Percentiles rank a stretch among this genome's conserved stretches.
Evolutionary conservation across 768 basidiomycete species (phyloP).

Genomic region (Termitomyces heimii): DNA sequence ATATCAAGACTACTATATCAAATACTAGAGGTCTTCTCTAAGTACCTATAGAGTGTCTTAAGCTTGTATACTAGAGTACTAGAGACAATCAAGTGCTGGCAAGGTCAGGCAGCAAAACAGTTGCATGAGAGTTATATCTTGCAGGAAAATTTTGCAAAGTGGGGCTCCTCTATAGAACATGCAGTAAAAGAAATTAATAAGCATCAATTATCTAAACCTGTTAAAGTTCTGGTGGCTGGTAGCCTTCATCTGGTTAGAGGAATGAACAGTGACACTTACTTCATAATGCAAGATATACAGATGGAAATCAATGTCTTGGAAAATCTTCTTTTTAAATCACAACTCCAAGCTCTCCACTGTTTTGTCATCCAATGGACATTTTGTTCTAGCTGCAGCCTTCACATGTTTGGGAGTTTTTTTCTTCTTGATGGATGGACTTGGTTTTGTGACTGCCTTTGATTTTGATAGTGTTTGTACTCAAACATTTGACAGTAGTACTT

Average conservation of each 20-base stretch:
- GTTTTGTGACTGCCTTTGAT: neutral
- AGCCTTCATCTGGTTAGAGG: slow-evolving; percentile 94
- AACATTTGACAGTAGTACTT: neutral
- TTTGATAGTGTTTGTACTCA: neutral
- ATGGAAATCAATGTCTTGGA: slow-evolving; percentile 41
- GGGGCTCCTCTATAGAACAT: slow-evolving; percentile 88
- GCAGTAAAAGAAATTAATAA: slow-evolving; percentile 64
- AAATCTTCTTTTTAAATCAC: slow-evolving; percentile 35
- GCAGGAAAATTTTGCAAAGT: too few species aligned
- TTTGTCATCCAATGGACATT: slow-evolving; percentile 15
- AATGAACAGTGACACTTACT: slow-evolving; percentile 41
- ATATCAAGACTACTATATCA: too few species aligned
- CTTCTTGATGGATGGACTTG: neutral
- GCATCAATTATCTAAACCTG: slow-evolving; percentile 23
- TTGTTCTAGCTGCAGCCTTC: slow-evolving; percentile 12
- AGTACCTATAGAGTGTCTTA: too few species aligned
- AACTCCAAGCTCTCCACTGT: slow-evolving; percentile 36
- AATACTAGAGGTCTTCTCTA: too few species aligned
- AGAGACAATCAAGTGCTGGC: too few species aligned
- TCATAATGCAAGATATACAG: slow-evolving; percentile 60
- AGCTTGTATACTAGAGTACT: too few species aligned
- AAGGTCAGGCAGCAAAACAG: too few species aligned
- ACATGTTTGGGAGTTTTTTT: neutral
- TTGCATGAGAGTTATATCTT: too few species aligned
- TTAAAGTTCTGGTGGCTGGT: slow-evolving; percentile 80